Base-by-base conservation (phyloP, 192 early-diverging fungal species). In the Lobosporangium transversale region DNA sequence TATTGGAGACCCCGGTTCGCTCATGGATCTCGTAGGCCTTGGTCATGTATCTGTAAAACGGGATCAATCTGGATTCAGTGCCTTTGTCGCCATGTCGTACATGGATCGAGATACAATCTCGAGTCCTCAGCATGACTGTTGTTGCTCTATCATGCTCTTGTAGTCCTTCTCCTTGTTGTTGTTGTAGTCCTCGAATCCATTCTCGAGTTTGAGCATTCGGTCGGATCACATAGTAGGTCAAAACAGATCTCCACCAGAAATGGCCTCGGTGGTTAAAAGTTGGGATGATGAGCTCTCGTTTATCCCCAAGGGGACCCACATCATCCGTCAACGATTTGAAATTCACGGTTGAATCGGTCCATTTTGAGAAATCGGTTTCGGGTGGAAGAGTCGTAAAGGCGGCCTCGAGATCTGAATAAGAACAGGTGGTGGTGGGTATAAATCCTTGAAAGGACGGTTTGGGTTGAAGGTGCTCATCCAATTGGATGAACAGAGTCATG, bases 401-500 rank as follows among this genome's bases (percentile, higher is more conserved):
- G 35, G 43, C 20, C 21, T 54, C 23, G 51, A 69, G 27, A 20
- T 69, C 58, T 35, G 36, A 51, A 14, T 36, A 29, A 11, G 57
- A 61, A 33, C 67, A 69, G 32, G 67, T 36, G 24, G 57, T 60
- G 26, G 48, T 33, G 44, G 37, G 58, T 7, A 69, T 69, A 32
- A 61, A 55, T 17, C 37, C 3, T 17, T 43, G 18, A 55, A 40
- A 33, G 6, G 40, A 1, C 14, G 47, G 23, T 10, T 15, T 23
- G 4, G 58, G 45, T n/a, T n/a, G n/a, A n/a, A n/a, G n/a, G n/a
- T n/a, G n/a, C n/a, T n/a, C n/a, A n/a, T n/a, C n/a, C n/a, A n/a
- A n/a, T n/a, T n/a, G n/a, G n/a, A n/a, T n/a, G 43, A 29, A 30
- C 29, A 69, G 58, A 20, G 67, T 69, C 67, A 69, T 69, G 67